Base-by-base conservation (phyloP, 495 filamentous ascomycete species). In the Melanomma pulvis-pyrius region DNA sequence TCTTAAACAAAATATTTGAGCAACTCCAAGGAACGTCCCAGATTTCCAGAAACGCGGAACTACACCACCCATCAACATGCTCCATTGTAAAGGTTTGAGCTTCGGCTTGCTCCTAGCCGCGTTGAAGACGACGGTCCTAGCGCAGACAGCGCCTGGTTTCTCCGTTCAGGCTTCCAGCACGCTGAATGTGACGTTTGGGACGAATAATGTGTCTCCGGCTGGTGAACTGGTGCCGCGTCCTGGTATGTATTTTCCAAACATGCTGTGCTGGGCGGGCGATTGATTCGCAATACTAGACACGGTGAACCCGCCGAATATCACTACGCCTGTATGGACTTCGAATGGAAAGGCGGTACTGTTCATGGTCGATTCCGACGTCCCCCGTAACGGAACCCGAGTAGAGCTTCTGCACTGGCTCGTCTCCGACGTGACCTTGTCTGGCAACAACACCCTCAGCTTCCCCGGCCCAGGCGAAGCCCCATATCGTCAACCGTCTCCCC, bases 381-480 rank as follows among this genome's bases (percentile, higher is more conserved):
- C 75, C 3, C 59, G 55, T 21, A 68, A 71, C 17, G 67, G 60
- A 4, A 76, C 60, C 5, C 52, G 55, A 3, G 75, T 73, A 2
- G 63, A 76, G 0, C 66, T 79, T 8, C 63, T 80, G 0, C 79
- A 80, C 63, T 81, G 79, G 79, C 76, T 78, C 44, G 76, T 76
- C n/a, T 52, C 74, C 2, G 52, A 74, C 46, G 51, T 80, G 26
- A 48, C 63, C 0, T 49, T 72, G 2, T 13, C 65, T 30, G 69
- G 48, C 39, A 69, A 56, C 63, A 51, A 47, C 44, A 19, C 28
- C 29, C 25, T 54, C 59, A 30, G 22, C 47, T 2, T 48, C 30
- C 53, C 28, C 9, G 4, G 5, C 17, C 7, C 15, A 49, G 49
- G 29, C 36, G 59, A 59, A 47, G 66, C 66, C 21, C 54, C 72